phyloP scores from a whole-genome alignment of 768 basidiomycete genomes.

The Kwoniella dendrophila region DNA sequence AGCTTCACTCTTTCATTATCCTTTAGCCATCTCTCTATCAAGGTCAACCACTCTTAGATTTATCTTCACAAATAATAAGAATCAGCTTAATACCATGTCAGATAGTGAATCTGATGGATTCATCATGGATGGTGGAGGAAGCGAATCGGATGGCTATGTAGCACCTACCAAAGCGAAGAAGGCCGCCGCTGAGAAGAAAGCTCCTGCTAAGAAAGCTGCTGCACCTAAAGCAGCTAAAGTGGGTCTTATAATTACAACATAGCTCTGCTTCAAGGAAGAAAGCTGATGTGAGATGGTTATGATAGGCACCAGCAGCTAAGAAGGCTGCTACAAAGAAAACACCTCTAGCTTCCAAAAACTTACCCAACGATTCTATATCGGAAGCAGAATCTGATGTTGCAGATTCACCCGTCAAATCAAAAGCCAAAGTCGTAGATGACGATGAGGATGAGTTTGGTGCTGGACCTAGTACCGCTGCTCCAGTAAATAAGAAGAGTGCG shows the following conservation, averaged over 20 bases:
- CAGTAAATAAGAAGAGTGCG: conserved; percentile 66
- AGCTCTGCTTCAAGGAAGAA: neutral
- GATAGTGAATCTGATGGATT: conserved; percentile 38
- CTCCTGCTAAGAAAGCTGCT: conserved; percentile 31
- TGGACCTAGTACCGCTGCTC: conserved; percentile 26
- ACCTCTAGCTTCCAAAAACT: conserved; percentile 47
- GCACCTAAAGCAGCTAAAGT: conserved; percentile 34
- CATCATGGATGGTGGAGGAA: conserved; percentile 32
- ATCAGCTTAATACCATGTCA: too few species aligned
- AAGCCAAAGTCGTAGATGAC: conserved; percentile 60
- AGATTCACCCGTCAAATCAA: conserved; percentile 62
- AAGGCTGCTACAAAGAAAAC: conserved; percentile 57
- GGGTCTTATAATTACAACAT: neutral
- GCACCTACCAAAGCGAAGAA: conserved; percentile 28
- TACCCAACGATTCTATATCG: conserved; percentile 49
- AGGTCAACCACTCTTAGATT: too few species aligned
- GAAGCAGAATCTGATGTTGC: conserved; percentile 38
- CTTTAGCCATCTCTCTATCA: neutral
- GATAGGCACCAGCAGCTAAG: conserved; percentile 37
- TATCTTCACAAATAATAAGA: too few species aligned
- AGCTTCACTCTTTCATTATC: neutral
- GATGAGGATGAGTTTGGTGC: conserved; percentile 40
- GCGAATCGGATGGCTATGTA: conserved; percentile 45
- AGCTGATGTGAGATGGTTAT: conserved; percentile 12
- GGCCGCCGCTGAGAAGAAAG: conserved; percentile 30